Base-by-base conservation (phyloP, 257 asterid genomes). In the Jacaranda mimosifolia region DNA sequence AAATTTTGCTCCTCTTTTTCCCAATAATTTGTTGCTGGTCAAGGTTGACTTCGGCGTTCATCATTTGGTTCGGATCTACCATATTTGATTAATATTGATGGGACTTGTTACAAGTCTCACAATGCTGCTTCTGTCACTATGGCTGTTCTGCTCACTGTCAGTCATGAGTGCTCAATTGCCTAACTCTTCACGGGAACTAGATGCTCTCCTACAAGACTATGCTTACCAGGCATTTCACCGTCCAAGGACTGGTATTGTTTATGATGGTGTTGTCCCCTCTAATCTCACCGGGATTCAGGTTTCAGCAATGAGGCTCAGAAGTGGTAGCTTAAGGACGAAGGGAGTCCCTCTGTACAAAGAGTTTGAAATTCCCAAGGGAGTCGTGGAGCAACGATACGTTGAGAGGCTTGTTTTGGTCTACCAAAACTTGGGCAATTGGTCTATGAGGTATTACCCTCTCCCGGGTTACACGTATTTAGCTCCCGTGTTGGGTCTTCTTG, bases 341-440 rank as follows among this genome's bases (percentile, higher is more conserved):
- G 97, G 95, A 3, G 82, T 89, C 15, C 36, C 11, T 0, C 65
- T 10, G 78, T 90, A 82, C 79, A 83, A 83, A 64, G 93, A 92
- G 86, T 89, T 90, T 52, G 68, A 71, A 19, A 84, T 92, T 43
- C 96, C 96, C 0, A n/a, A 26, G 12, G 93, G 92, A 35, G 79
- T 92, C 1, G n/a, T 60, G 17, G 92, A 69, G 75, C 77, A 72
- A 56, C 84, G 91, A 14, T 87, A 81, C 36, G 91, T 83, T 13
- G 88, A 87, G 85, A 87, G 96, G 86, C 94, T 92, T 73, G 93
- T 79, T 62, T 68, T 90, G 51, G 89, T 90, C 48, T 92, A 92
- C 77, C 96, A 92, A 9, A 88, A 90, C 77, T 74, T 92, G 66
- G 94, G 89, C 43, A 87, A 88, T 83, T 77, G 84, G 81, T 88